Evolutionary conservation across 495 filamentous ascomycete genomes (phyloP).

Genomic region (Emericellopsis terricola): DNA sequence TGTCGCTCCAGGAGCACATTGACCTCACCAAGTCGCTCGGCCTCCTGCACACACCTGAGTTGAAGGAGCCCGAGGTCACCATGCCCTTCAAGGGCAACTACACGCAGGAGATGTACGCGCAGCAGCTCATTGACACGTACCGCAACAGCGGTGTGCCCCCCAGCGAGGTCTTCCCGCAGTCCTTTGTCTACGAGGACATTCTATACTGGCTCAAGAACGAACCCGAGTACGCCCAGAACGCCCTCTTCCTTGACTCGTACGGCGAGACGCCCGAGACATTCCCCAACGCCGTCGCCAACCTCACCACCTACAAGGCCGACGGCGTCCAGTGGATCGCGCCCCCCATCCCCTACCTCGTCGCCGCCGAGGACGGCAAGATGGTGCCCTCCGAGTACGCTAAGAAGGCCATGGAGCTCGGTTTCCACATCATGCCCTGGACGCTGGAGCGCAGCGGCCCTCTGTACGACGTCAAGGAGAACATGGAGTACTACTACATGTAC

Average conservation of each 20-base stretch:
- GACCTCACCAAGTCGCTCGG: slow-evolving; percentile 29
- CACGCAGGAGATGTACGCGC: slow-evolving; percentile 36
- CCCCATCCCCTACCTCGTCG: slow-evolving; percentile 22
- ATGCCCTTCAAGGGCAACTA: slow-evolving; percentile 45
- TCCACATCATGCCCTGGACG: slow-evolving; percentile 44
- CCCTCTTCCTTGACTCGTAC: slow-evolving; percentile 38
- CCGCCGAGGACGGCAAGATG: slow-evolving; percentile 16
- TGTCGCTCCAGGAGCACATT: slow-evolving; percentile 35
- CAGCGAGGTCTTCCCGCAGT: slow-evolving; percentile 39
- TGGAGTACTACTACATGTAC: slow-evolving; percentile 36
- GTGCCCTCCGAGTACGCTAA: slow-evolving; percentile 24
- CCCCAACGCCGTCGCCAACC: slow-evolving; percentile 22
- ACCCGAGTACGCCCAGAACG: slow-evolving; percentile 36
- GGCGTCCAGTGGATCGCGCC: slow-evolving; percentile 26
- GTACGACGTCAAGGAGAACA: slow-evolving; percentile 16
- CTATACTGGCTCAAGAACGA: slow-evolving; percentile 42
- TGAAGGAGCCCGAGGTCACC: slow-evolving; percentile 36
- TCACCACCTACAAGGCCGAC: slow-evolving; percentile 23
- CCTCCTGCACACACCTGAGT: slow-evolving; percentile 40
- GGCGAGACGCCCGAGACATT: slow-evolving; percentile 27
- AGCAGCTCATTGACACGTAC: slow-evolving; percentile 42
- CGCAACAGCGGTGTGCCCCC: slow-evolving; percentile 29
- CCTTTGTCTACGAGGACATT: slow-evolving; percentile 39
- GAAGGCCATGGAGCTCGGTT: slow-evolving; percentile 29
- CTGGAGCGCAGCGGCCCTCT: slow-evolving; percentile 39